These are phyloP conservation scores for Verbena officinalis DNA, from an alignment of 257 asterid species.

Conservation along the genomic window DNA sequence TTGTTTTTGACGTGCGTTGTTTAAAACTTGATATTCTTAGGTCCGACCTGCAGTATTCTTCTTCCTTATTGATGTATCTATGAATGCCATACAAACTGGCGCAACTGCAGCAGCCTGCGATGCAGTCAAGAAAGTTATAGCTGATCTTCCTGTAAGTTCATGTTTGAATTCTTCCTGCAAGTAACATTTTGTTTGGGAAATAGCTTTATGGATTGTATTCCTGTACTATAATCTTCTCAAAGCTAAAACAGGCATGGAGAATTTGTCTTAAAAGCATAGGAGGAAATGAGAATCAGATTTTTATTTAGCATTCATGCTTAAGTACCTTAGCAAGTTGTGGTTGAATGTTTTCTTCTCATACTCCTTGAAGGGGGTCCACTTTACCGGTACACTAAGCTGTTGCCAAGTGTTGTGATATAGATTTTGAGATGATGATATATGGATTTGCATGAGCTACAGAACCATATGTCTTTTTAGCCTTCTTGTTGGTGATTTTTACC, in stretches of 20 bases:
- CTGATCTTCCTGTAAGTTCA: conserved; percentile 95
- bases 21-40: conserved; percentile 46
- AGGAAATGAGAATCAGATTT: conserved; percentile 1
- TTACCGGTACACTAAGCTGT: no score
- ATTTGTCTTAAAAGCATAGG: conserved; percentile 2
- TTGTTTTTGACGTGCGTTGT: conserved; percentile 23
- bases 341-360: conserved; percentile 3
- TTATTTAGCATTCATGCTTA: conserved; percentile 12
- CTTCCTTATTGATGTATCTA: conserved; percentile 94
- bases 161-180: conserved; percentile 22
- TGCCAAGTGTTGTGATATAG: conserved; percentile 21
- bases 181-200: conserved; percentile 16
- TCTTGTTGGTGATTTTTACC: conserved; percentile 13
- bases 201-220: conserved; percentile 6
- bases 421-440: neutral
- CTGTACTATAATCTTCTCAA: neutral
- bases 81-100: conserved; percentile 96
- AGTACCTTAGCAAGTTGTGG: neutral
- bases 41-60: conserved; percentile 97
- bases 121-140: conserved; percentile 94
- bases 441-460: conserved; percentile 15
- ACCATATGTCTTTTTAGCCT: conserved; percentile 18
- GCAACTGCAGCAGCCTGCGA: conserved; percentile 99
- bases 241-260: conserved; percentile 10
- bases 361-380: conserved; percentile 20